Percentiles rank a stretch among this genome's conserved stretches.
Conservation (phyloP, 352 stramenopile genomes). For the Stramenopiles sp. region DNA sequence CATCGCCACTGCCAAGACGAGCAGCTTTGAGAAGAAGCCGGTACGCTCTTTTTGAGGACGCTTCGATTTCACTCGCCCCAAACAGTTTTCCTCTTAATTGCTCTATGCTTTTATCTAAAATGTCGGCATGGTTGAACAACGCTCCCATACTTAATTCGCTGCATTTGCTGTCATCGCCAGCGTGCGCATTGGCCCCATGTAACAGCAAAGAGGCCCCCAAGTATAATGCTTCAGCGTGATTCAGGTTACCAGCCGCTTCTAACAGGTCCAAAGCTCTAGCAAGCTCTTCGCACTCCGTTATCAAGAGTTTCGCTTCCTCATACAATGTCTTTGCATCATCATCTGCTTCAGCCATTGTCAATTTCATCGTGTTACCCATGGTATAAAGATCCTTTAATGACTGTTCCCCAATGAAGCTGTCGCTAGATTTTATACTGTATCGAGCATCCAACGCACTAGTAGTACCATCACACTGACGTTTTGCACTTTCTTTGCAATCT, state of each 20-base stretch:
- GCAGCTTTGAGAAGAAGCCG: background rate
- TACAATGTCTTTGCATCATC: background rate
- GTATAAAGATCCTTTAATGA: background rate
- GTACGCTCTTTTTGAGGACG: background rate
- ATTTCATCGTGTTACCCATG: background rate
- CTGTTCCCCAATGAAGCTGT: too few species aligned
- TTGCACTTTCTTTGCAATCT: too few species aligned
- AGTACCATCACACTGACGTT: too few species aligned
- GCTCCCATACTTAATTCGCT: background rate
- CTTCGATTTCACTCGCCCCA: background rate
- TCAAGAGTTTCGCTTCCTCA: background rate
- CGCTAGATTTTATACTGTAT: too few species aligned
- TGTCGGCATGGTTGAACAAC: background rate
- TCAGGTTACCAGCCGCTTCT: background rate
- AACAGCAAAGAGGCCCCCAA: background rate
- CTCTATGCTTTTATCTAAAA: background rate
- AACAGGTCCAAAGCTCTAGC: background rate
- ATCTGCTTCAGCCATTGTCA: background rate
- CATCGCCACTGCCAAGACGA: background rate
- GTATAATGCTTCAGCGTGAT: background rate
- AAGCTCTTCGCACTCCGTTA: background rate
- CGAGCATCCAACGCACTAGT: too few species aligned
- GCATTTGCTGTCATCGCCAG: background rate
- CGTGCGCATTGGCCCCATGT: background rate
- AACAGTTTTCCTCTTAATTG: background rate